Base-by-base conservation (phyloP, 2,329 filamentous ascomycete genomes). In the Lecanicillium sp. region DNA sequence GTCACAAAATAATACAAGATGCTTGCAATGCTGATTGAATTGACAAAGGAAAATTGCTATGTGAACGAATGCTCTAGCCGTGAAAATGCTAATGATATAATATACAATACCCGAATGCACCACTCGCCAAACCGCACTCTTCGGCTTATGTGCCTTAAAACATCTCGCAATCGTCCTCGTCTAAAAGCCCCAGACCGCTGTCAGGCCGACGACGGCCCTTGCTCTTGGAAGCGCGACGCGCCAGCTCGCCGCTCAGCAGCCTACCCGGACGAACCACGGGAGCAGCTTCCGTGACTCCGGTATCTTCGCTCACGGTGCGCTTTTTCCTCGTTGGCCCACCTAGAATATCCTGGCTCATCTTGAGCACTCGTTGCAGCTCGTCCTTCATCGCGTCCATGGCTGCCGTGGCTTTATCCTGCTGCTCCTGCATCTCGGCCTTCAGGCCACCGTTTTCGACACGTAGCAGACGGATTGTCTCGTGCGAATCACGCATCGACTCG, bases 111-210 rank as follows among this genome's bases (percentile, higher is more conserved):
- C n/a, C n/a, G n/a, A n/a, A n/a, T n/a, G n/a, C n/a, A n/a, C n/a
- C n/a, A n/a, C n/a, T n/a, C n/a, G n/a, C n/a, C n/a, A n/a, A n/a
- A n/a, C n/a, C n/a, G n/a, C n/a, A n/a, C n/a, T n/a, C n/a, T n/a
- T n/a, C n/a, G n/a, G n/a, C n/a, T n/a, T n/a, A n/a, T n/a, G n/a
- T n/a, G n/a, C n/a, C n/a, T n/a, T n/a, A n/a, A n/a, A n/a, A n/a
- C n/a, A n/a, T n/a, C 26, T 67, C 65, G 15, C 66, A 60, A 46
- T 73, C 72, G 29, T 78, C 75, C 56, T 80, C 77, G 23, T 77
- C 75, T 58, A 79, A 53, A 20, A 81, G 64, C 0, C 75, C 76
- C 42, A 81, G 56, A 0, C 77, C 78, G 46, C 75, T 79, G 58
- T 81, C 78, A 53, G 73, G 70, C 49, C 70, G 67, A 12, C 42